Evolutionary conservation across 257 asterid genomes (phyloP).

Genomic region (Perilla frutescens): DNA sequence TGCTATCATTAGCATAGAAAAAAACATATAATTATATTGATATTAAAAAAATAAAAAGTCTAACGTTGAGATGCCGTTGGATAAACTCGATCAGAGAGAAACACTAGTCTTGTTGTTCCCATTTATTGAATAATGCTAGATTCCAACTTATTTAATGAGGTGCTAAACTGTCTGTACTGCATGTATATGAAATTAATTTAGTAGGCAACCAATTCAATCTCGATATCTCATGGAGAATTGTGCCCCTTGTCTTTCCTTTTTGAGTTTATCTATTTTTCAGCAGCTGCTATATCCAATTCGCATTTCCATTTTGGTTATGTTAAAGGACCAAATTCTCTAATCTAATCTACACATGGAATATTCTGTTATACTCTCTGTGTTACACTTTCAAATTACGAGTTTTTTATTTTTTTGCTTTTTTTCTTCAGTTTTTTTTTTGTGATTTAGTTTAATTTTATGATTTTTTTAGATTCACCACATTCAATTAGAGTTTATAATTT

Average conservation of each 20-base stretch:
- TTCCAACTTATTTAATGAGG: background rate
- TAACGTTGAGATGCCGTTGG: slow-evolving; percentile 16
- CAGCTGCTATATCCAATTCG: no score
- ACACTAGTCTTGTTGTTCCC: slow-evolving; percentile 20
- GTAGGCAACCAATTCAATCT: background rate
- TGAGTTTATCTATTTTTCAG: background rate
- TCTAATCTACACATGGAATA: no score
- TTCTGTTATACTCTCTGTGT: no score
- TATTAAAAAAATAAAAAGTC: background rate
- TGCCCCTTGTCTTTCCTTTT: slow-evolving; percentile 1
- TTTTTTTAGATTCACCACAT: no score
- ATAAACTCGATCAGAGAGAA: slow-evolving; percentile 7
- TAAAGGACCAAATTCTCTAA: no score
- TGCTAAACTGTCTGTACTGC: background rate
- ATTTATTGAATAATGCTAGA: background rate
- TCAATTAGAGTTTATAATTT: no score
- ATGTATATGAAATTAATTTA: background rate
- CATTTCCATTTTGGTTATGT: no score
- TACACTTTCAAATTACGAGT: no score
- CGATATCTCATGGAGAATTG: background rate
- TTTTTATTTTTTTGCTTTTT: no score
- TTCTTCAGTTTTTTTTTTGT: no score
- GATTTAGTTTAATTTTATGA: no score
- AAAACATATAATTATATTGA: slow-evolving; percentile 22
- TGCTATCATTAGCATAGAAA: slow-evolving; percentile 19